Evolutionary conservation across 2,329 filamentous ascomycete species (phyloP).

Genomic region (Pseudogymnoascus sp.): DNA sequence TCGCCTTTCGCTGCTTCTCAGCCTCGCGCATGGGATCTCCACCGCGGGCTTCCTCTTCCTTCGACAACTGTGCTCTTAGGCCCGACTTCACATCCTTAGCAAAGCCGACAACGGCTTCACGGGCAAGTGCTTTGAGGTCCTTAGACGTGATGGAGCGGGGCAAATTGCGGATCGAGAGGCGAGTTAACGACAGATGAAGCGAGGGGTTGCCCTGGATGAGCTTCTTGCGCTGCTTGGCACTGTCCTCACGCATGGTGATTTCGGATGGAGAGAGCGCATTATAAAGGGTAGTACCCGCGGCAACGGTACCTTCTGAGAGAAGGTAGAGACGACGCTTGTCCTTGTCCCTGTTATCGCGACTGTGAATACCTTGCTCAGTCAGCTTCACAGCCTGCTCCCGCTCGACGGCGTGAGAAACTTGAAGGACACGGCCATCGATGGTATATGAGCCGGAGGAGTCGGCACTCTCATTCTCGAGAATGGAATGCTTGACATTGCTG

Average conservation of each 20-base stretch:
- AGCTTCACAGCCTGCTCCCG: constrained; percentile 71
- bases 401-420: constrained; percentile 76
- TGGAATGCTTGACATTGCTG: constrained; percentile 60
- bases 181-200: constrained; percentile 79
- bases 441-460: constrained; percentile 84
- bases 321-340: constrained; percentile 89
- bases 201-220: constrained; percentile 87
- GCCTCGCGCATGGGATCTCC: constrained; percentile 72
- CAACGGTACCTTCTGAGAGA: constrained; percentile 75
- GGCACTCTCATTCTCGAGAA: constrained; percentile 76
- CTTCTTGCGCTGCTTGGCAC: constrained; percentile 76
- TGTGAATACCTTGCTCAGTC: constrained; percentile 56
- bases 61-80: constrained; percentile 68
- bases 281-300: constrained; percentile 69
- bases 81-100: constrained; percentile 80
- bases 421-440: constrained; percentile 78
- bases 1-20: constrained; percentile 68
- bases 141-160: constrained; percentile 77
- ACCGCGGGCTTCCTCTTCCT: constrained; percentile 76
- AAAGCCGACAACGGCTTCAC: constrained; percentile 90
- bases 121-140: constrained; percentile 81
- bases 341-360: constrained; percentile 60
- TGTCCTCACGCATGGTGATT: constrained; percentile 79
- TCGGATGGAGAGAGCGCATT: constrained; percentile 69
- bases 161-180: constrained; percentile 85